Conservation (phyloP, 1,284 basidiomycete genomes). For the Trichosporon sp. region DNA sequence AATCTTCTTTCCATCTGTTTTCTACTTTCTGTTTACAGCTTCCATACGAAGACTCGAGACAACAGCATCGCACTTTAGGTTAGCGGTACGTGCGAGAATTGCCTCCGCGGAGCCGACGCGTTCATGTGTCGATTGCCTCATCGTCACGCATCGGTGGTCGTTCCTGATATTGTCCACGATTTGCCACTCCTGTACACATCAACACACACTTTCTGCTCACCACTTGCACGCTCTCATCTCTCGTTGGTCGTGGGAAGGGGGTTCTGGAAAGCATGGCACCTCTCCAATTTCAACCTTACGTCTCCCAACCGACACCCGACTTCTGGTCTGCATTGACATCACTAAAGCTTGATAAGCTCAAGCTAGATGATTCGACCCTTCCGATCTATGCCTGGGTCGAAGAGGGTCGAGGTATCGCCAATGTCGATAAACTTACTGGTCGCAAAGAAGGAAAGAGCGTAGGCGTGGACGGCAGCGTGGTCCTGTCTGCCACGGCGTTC, state of each 20-base stretch:
- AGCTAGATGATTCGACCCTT: slow-evolving; percentile 69
- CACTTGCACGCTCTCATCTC: neutral
- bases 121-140: too few relatives aligned
- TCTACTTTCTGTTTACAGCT: too few relatives aligned
- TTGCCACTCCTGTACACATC: too few relatives aligned
- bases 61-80: too few relatives aligned
- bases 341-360: slow-evolving; percentile 85
- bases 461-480: slow-evolving; percentile 36
- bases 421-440: slow-evolving; percentile 46
- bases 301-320: slow-evolving; percentile 77
- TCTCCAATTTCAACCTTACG: slow-evolving; percentile 79
- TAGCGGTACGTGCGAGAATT: too few relatives aligned
- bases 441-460: slow-evolving; percentile 4
- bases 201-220: neutral
- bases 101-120: too few relatives aligned
- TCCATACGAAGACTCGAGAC: too few relatives aligned
- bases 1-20: too few relatives aligned
- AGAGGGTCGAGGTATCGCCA: slow-evolving; percentile 64
- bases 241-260: neutral
- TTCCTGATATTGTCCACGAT: too few relatives aligned
- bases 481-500: slow-evolving; percentile 29
- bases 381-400: slow-evolving; percentile 64
- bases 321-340: slow-evolving; percentile 90
- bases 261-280: slow-evolving; percentile 33
- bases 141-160: too few relatives aligned